phyloP scores from a whole-genome alignment of 176 grass and related monocot genomes.

The Oryza glaberrima region DNA sequence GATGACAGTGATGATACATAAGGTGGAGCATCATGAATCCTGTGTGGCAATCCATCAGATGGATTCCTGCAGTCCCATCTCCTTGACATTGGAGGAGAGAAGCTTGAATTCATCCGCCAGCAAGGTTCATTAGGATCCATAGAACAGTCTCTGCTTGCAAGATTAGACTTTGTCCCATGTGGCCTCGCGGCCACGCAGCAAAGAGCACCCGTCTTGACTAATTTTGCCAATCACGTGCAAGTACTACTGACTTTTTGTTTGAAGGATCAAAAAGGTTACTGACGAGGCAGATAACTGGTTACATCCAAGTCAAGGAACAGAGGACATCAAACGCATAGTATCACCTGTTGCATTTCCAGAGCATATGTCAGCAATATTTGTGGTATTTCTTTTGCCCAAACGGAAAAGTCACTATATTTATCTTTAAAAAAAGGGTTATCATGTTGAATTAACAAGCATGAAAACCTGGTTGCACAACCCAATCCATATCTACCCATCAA shows the following conservation, averaged over 20 bases:
- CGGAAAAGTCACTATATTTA: neutral
- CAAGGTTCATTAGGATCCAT: constrained; percentile 88
- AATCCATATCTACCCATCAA: constrained; percentile 3
- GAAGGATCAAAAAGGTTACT: constrained; percentile 26
- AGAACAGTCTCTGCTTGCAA: constrained; percentile 69
- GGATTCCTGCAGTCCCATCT: constrained; percentile 75
- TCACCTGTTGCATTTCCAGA: constrained; percentile 43
- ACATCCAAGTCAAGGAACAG: neutral
- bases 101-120: constrained; percentile 92
- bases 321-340: neutral
- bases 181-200: constrained; percentile 97
- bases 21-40: constrained; percentile 57
- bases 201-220: constrained; percentile 92
- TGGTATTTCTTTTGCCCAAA: neutral
- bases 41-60: constrained; percentile 64
- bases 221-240: constrained; percentile 52
- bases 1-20: constrained; percentile 62
- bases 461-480: neutral
- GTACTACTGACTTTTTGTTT: constrained; percentile 34
- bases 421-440: neutral
- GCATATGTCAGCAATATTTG: constrained; percentile 18
- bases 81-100: constrained; percentile 76
- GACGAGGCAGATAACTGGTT: neutral
- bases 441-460: constrained; percentile 19
- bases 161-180: constrained; percentile 89